Base-by-base conservation (phyloP, 2,329 filamentous ascomycete species). In the Ophiocordyceps polyrhachis-furcata region DNA sequence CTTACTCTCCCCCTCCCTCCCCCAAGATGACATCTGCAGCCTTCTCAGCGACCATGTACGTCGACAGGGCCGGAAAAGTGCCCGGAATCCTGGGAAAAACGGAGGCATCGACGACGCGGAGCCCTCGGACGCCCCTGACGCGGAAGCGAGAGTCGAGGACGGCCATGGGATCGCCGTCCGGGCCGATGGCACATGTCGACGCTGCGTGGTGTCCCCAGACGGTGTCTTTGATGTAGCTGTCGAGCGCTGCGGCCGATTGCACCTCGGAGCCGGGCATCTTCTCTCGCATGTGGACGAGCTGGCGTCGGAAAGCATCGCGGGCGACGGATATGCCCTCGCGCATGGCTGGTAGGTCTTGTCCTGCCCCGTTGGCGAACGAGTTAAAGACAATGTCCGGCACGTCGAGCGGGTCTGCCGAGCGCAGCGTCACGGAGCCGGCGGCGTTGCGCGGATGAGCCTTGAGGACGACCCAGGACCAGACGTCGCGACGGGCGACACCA, bases 361-460 rank as follows among this genome's bases (percentile, higher is more conserved):
- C 59, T 4, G 64, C 61, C 7, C 71, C 70, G 20, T 67, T 63
- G 19, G 55, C 61, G 19, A 74, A 79, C 57, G 70, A 79, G 57
- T 76, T 73, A 62, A 78, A 81, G 43, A 64, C 63, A 50, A 84
- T 80, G 6, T 70, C 57, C 0, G 81, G 81, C 3, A 67, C 62
- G 45, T 83, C 79, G 1, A 73, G 70, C 0, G 81, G 79, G 53
- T 84, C 71, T 0, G 70, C 60, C 0, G 74, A 78, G 15, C 64
- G 64, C 5, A 86, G 69, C 4, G 59, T 68, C 4, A 86, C 79
- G 1, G 68, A 71, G 9, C 81, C 81, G 6, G 70, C 71, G 1
- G 54, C 62, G 48, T 83, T 82, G 44, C 73, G 70, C 0, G 78
- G 70, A 52, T 80, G 77, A 2, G 71, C 68, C 58, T 81, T 79